A percentile compares a stretch with the other conserved stretches of the same genome.
Evolutionary conservation across 2,329 filamentous ascomycete genomes (phyloP).

Genomic region (Xylaria sp.): DNA sequence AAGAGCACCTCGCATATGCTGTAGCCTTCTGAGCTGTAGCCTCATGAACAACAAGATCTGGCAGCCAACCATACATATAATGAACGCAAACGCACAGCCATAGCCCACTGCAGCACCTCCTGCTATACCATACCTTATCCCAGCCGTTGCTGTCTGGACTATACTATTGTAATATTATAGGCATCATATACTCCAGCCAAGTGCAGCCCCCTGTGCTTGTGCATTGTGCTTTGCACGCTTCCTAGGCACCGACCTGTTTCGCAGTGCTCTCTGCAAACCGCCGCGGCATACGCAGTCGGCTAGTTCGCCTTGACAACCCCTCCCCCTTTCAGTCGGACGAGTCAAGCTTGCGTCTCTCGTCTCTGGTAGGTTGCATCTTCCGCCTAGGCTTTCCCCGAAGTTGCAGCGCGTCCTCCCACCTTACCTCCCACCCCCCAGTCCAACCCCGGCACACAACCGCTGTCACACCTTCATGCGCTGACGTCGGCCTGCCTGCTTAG

Average conservation of each 20-base stretch:
- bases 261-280: conserved; percentile 2
- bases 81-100: not conserved
- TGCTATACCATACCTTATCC: not conserved
- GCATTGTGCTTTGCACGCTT: not conserved
- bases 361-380: conserved; percentile 41
- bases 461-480: conserved; percentile 56
- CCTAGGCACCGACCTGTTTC: no score
- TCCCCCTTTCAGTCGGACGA: conserved; percentile 28
- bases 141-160: not conserved
- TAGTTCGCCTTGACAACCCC: not conserved
- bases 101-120: not conserved
- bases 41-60: conserved; percentile 1
- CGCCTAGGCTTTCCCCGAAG: conserved; percentile 2
- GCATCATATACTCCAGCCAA: not conserved
- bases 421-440: conserved; percentile 6
- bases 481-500: conserved; percentile 59
- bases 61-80: not conserved
- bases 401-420: no score
- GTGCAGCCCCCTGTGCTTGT: no score
- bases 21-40: conserved; percentile 4
- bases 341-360: conserved; percentile 31
- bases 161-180: not conserved
- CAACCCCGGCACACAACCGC: conserved; percentile 30
- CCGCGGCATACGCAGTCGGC: conserved; percentile 3
- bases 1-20: conserved; percentile 3